A percentile compares a stretch with the other conserved stretches of the same genome.
Conservation (phyloP, 768 basidiomycete species). For the Phallus indusiatus region DNA sequence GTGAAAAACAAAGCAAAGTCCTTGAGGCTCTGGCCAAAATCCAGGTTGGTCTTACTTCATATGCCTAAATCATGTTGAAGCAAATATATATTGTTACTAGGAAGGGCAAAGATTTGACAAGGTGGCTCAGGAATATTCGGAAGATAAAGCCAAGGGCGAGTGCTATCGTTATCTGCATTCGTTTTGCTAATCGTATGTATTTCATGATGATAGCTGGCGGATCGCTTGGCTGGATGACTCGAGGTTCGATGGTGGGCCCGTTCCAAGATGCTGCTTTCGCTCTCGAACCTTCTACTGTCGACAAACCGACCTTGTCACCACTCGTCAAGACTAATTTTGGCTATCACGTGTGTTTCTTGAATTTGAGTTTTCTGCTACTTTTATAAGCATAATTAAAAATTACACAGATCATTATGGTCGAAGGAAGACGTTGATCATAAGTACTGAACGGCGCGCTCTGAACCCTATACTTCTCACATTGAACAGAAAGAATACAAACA, state of each 20-base stretch:
- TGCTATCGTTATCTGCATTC: not conserved
- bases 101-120: constrained; percentile 79
- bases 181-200: constrained; percentile 1
- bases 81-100: constrained; percentile 28
- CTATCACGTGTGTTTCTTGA: constrained; percentile 41
- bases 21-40: constrained; percentile 4
- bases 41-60: not conserved
- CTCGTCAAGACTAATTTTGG: constrained; percentile 79
- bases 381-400: not conserved
- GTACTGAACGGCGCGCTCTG: not conserved
- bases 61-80: not conserved
- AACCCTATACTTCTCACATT: not conserved
- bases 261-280: constrained; percentile 89
- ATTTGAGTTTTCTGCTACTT: not conserved
- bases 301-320: constrained; percentile 62
- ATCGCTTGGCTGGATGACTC: constrained; percentile 77
- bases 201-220: constrained; percentile 51
- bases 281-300: constrained; percentile 67
- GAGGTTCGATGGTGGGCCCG: constrained; percentile 72
- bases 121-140: constrained; percentile 83
- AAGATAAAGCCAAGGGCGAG: constrained; percentile 81
- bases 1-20: constrained; percentile 50
- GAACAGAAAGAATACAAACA: not conserved
- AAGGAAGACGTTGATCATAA: constrained; percentile 55
- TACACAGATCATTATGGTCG: constrained; percentile 68